A percentile compares a stretch with the other conserved stretches of the same genome.
Evolutionary conservation across 805 yeast species (phyloP).

Genomic region (Ogataea saltuana): DNA sequence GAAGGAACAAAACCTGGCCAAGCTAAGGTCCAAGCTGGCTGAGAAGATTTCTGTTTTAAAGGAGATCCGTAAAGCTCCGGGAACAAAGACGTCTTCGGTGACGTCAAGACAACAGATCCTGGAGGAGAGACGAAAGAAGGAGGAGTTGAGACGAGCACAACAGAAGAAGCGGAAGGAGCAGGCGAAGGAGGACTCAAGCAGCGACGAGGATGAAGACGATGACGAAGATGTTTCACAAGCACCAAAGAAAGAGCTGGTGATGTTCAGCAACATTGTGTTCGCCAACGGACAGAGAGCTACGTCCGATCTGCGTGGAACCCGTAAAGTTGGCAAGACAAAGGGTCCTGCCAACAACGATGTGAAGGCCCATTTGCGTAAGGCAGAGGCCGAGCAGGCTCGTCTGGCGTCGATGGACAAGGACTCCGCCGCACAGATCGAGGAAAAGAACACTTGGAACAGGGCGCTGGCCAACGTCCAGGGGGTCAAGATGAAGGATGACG

Average conservation of each 20-base stretch:
- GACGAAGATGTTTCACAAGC: slow-evolving; percentile 38
- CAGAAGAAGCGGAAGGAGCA: slow-evolving; percentile 35
- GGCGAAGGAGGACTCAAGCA: slow-evolving; percentile 44
- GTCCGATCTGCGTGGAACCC: slow-evolving; percentile 60
- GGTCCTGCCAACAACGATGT: slow-evolving; percentile 87
- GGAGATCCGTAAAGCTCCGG: slow-evolving; percentile 90
- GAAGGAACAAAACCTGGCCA: slow-evolving; percentile 57
- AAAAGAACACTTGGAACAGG: slow-evolving; percentile 81
- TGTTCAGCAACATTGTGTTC: slow-evolving; percentile 82
- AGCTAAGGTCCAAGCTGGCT: slow-evolving; percentile 76
- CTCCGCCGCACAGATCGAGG: slow-evolving; percentile 58
- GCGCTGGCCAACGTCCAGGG: slow-evolving; percentile 90
- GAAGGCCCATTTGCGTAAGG: slow-evolving; percentile 73
- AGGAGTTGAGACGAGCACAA: slow-evolving; percentile 38
- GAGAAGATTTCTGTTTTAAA: slow-evolving; percentile 67
- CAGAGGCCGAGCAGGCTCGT: slow-evolving; percentile 73
- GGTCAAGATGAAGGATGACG: slow-evolving; percentile 84
- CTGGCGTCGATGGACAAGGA: slow-evolving; percentile 58
- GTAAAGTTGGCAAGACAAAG: slow-evolving; percentile 63
- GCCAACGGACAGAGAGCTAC: slow-evolving; percentile 79
- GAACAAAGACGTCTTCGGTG: slow-evolving; percentile 82
- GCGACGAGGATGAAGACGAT: slow-evolving; percentile 38
- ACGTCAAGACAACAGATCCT: slow-evolving; percentile 78
- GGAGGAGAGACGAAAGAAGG: slow-evolving; percentile 58
- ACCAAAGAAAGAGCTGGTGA: slow-evolving; percentile 44